A percentile compares a stretch with the other conserved stretches of the same genome.
Evolutionary conservation across 2,329 filamentous ascomycete genomes (phyloP).

Genomic region (Fusarium irregulare): DNA sequence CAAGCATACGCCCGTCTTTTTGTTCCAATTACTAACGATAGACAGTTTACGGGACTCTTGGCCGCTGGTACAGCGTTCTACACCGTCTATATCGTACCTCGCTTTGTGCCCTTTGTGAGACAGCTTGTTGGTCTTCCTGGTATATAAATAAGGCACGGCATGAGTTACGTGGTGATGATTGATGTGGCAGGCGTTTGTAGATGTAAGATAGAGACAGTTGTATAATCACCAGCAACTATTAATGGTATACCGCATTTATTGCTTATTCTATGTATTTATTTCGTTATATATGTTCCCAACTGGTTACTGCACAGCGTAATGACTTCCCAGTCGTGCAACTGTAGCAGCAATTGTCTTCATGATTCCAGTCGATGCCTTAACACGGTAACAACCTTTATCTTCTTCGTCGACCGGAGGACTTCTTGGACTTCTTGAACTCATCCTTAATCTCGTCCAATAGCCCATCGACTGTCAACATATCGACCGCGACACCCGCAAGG

Average conservation of each 20-base stretch:
- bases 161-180: slow-evolving; percentile 28
- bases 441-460: slow-evolving; percentile 51
- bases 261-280: background rate
- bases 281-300: background rate
- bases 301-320: no score
- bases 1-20: fast-evolving
- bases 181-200: slow-evolving; percentile 13
- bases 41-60: slow-evolving; percentile 64
- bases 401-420: background rate
- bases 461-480: slow-evolving; percentile 57
- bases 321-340: no score
- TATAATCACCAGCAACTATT: background rate
- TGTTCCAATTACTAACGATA: slow-evolving; percentile 37
- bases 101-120: slow-evolving; percentile 61
- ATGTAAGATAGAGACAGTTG: slow-evolving; percentile 13
- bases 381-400: background rate
- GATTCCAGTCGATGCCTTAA: no score
- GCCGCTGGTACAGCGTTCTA: slow-evolving; percentile 62
- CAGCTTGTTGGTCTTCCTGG: slow-evolving; percentile 63
- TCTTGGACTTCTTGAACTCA: slow-evolving; percentile 36
- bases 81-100: slow-evolving; percentile 62
- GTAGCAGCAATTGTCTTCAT: background rate
- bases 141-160: slow-evolving; percentile 50
- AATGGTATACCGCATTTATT: background rate
- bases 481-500: slow-evolving; percentile 60